Conservation (phyloP, 1,139 yeast species). For the Entelexis paramagnoliae region DNA sequence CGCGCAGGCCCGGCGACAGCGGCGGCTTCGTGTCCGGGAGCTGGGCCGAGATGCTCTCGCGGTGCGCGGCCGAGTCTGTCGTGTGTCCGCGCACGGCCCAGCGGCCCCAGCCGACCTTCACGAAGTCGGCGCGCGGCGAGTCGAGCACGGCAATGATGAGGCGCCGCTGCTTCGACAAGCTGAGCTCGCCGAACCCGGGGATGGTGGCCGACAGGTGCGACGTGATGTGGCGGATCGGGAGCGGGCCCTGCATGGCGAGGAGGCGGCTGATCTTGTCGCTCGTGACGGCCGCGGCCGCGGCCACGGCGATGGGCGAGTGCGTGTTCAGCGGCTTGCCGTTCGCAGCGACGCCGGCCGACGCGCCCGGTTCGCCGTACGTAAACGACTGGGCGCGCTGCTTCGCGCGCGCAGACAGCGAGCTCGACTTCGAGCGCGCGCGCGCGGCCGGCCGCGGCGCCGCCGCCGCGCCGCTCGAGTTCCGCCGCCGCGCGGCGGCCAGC, state of each 20-base stretch:
- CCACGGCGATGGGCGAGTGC: conserved; percentile 78
- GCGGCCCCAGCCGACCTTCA: conserved; percentile 96
- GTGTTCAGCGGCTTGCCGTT: conserved; percentile 42
- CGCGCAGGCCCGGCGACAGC: conserved; percentile 23
- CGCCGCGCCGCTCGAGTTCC: conserved; percentile 1
- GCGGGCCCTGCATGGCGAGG: conserved; percentile 65
- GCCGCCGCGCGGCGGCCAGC: not conserved
- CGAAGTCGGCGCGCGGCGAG: conserved; percentile 59
- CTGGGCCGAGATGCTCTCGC: conserved; percentile 22
- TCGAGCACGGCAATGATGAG: conserved; percentile 85
- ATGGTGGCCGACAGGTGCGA: conserved; percentile 65
- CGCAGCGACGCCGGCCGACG: conserved; percentile 2
- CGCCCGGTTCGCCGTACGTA: conserved; percentile 7
- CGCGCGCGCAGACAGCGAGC: conserved; percentile 10
- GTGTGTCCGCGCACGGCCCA: conserved; percentile 55
- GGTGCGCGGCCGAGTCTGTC: conserved; percentile 11
- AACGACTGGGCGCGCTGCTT: conserved; percentile 20
- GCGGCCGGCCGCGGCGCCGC: conserved; percentile 1
- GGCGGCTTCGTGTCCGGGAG: conserved; percentile 23
- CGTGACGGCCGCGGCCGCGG: conserved; percentile 79
- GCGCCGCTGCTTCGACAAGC: conserved; percentile 80
- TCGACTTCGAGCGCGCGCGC: conserved; percentile 18
- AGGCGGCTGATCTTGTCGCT: conserved; percentile 65
- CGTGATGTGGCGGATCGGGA: conserved; percentile 84
- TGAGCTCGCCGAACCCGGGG: conserved; percentile 66